These are phyloP conservation scores for Podosphaera fusca DNA, from an alignment of 2,329 filamentous ascomycete genomes.

Conservation along the genomic window DNA sequence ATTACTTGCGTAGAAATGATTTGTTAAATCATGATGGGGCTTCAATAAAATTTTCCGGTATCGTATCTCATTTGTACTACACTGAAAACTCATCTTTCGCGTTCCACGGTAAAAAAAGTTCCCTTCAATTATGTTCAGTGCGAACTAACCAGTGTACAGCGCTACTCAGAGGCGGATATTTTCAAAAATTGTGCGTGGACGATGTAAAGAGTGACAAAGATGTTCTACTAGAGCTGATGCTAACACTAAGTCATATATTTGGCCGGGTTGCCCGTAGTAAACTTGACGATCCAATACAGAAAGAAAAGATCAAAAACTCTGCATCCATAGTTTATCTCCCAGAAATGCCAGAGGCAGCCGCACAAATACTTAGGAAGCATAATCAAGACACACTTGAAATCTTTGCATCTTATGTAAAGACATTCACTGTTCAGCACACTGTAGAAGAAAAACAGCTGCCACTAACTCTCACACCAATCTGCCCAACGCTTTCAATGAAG, in stretches of 20 bases:
- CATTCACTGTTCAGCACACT: slow-evolving; percentile 40
- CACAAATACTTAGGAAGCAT: slow-evolving; percentile 31
- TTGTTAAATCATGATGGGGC: slow-evolving; percentile 36
- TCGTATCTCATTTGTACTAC: slow-evolving; percentile 52
- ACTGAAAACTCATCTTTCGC: slow-evolving; percentile 55
- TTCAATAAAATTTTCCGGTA: slow-evolving; percentile 49
- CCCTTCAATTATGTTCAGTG: background rate
- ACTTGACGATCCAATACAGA: slow-evolving; percentile 25
- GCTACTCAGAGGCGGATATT: slow-evolving; percentile 46
- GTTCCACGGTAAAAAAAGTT: slow-evolving; percentile 30
- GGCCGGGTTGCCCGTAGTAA: slow-evolving; percentile 29
- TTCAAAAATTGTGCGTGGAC: slow-evolving; percentile 36
- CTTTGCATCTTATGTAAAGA: slow-evolving; percentile 45
- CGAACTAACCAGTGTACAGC: slow-evolving; percentile 16
- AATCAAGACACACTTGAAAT: slow-evolving; percentile 42
- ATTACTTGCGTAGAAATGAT: slow-evolving; percentile 48
- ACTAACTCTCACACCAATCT: slow-evolving; percentile 11
- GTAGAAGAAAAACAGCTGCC: slow-evolving; percentile 14
- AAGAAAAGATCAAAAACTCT: slow-evolving; percentile 28
- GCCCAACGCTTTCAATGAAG: slow-evolving; percentile 1
- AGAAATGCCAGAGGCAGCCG: slow-evolving; percentile 32
- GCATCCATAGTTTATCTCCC: slow-evolving; percentile 44
- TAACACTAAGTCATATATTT: slow-evolving; percentile 51
- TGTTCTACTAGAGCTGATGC: slow-evolving; percentile 35
- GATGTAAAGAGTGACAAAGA: slow-evolving; percentile 26